These are phyloP conservation scores for Podosphaera fusca DNA, from an alignment of 2,329 filamentous ascomycete genomes.

Conservation along the genomic window DNA sequence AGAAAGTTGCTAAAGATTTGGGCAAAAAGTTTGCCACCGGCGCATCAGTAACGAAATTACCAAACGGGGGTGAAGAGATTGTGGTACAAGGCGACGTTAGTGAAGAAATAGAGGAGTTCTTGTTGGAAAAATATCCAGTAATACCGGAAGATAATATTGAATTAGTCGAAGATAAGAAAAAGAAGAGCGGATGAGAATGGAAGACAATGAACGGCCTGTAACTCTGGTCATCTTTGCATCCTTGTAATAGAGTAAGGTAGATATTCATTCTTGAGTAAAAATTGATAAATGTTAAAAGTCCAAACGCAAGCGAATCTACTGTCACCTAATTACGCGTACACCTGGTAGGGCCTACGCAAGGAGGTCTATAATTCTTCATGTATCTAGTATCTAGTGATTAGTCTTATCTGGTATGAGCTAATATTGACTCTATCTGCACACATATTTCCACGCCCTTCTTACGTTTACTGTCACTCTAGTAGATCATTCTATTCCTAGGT, in stretches of 20 bases:
- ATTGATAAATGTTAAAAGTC: too few species aligned
- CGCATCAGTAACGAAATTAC: constrained; percentile 70
- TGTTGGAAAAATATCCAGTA: constrained; percentile 69
- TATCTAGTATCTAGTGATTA: not conserved
- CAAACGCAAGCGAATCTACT: too few species aligned
- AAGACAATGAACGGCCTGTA: too few species aligned
- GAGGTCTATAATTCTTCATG: too few species aligned
- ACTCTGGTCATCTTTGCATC: too few species aligned
- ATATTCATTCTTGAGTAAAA: too few species aligned
- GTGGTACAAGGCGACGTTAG: constrained; percentile 94
- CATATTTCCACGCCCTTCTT: not conserved
- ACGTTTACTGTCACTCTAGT: not conserved
- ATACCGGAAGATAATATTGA: constrained; percentile 93
- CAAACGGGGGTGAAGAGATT: constrained; percentile 78
- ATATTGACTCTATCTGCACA: not conserved
- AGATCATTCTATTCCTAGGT: not conserved
- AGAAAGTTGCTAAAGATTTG: constrained; percentile 89
- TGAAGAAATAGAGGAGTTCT: constrained; percentile 78
- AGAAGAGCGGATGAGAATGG: constrained; percentile 29
- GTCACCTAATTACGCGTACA: too few species aligned
- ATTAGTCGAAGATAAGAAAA: constrained; percentile 85
- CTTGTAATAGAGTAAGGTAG: too few species aligned
- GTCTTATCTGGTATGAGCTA: not conserved
- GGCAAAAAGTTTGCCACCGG: constrained; percentile 98
- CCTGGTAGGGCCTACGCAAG: too few species aligned